Percentiles rank a stretch among this genome's conserved stretches.
Evolutionary conservation across 257 asterid genomes (phyloP).

Genomic region (Pogostemon cablin): DNA sequence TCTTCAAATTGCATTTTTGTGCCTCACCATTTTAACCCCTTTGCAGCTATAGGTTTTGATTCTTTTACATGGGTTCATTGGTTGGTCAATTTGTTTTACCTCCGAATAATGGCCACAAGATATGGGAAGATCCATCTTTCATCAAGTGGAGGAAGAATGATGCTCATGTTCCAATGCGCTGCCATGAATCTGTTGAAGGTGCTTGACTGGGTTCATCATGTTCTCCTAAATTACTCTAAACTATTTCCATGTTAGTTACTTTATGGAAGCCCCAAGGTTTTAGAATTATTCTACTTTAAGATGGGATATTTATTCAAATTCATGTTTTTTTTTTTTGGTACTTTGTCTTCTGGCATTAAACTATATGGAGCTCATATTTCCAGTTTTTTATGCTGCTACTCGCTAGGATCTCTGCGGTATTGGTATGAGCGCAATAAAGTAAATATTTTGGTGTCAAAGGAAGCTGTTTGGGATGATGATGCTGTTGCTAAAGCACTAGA

Average conservation of each 20-base stretch:
- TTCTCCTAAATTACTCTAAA: slow-evolving; percentile 3
- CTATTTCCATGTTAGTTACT: not conserved
- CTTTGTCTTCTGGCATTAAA: not conserved
- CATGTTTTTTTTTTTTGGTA: slow-evolving; percentile 23
- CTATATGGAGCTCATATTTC: slow-evolving; percentile 18
- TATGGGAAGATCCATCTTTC: slow-evolving; percentile 95
- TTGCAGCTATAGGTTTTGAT: slow-evolving; percentile 33
- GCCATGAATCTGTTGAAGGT: slow-evolving; percentile 97
- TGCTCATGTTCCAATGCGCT: slow-evolving; percentile 83
- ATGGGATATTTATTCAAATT: slow-evolving; percentile 13
- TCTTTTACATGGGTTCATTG: slow-evolving; percentile 61
- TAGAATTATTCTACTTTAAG: not conserved
- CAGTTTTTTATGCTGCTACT: slow-evolving; percentile 27
- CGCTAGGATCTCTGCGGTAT: slow-evolving; percentile 77
- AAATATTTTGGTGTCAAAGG: slow-evolving; percentile 55
- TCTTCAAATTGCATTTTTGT: not conserved
- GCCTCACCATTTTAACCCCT: not conserved
- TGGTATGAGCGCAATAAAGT: slow-evolving; percentile 92
- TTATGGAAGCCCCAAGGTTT: slow-evolving; percentile 19
- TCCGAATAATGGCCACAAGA: slow-evolving; percentile 62
- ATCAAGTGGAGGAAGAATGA: slow-evolving; percentile 94
- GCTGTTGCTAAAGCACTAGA: slow-evolving; percentile 79
- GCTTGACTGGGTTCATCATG: slow-evolving; percentile 20
- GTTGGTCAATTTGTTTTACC: slow-evolving; percentile 64
- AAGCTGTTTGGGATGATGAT: slow-evolving; percentile 87